Conservation (phyloP, 371 early-diverging fungal genomes). For the Lichtheimia hyalospora region DNA sequence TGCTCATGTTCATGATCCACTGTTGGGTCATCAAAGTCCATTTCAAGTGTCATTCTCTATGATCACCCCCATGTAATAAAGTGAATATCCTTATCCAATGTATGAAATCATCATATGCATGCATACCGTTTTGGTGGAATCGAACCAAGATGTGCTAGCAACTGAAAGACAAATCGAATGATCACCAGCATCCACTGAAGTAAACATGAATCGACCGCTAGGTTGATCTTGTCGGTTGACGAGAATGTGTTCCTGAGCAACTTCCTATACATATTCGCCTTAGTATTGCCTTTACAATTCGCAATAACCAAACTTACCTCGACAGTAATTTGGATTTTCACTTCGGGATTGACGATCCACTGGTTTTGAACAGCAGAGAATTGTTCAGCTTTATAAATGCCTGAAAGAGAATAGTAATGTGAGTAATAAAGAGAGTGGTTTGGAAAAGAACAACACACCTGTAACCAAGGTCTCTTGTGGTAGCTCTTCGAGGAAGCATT, state of each 20-base stretch:
- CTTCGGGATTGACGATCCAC: slow-evolving; percentile 68
- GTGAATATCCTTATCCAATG: background rate
- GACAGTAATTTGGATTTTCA: slow-evolving; percentile 76
- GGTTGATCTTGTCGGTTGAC: slow-evolving; percentile 74
- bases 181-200: slow-evolving; percentile 84
- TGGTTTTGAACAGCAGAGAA: slow-evolving; percentile 63
- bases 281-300: slow-evolving; percentile 7
- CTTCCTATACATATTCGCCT: slow-evolving; percentile 36
- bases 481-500: slow-evolving; percentile 95
- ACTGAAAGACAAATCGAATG: slow-evolving; percentile 85
- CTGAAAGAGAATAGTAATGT: slow-evolving; percentile 30
- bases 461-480: slow-evolving; percentile 87
- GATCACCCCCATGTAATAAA: background rate
- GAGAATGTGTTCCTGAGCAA: slow-evolving; percentile 55
- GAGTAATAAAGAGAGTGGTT: background rate
- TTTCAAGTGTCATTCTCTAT: slow-evolving; percentile 67
- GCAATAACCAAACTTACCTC: slow-evolving; percentile 44
- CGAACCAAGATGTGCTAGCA: slow-evolving; percentile 63
- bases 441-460: slow-evolving; percentile 43
- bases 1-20: slow-evolving; percentile 53
- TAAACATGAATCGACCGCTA: slow-evolving; percentile 85
- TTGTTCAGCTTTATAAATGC: slow-evolving; percentile 81
- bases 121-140: slow-evolving; percentile 51
- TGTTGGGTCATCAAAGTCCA: slow-evolving; percentile 76
- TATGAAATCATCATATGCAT: background rate